These are phyloP conservation scores for Neonectria neomacrospora DNA, from an alignment of 2,329 filamentous ascomycete genomes.

Conservation along the genomic window DNA sequence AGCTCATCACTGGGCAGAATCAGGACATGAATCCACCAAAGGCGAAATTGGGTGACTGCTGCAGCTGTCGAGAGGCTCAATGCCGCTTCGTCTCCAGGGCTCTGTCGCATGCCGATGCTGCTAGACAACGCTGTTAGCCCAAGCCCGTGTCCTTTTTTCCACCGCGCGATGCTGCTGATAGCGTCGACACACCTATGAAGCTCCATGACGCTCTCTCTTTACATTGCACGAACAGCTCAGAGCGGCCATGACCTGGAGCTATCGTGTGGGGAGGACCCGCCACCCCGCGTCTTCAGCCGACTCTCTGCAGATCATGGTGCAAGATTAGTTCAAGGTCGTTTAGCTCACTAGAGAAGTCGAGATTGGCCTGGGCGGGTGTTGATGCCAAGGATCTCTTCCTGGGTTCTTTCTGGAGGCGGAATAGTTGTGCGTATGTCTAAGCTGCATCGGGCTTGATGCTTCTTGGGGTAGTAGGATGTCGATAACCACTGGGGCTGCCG, in stretches of 20 bases:
- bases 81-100: neutral
- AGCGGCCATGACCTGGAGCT: no score
- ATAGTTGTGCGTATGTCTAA: neutral
- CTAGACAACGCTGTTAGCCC: neutral
- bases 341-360: neutral
- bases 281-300: slow-evolving; percentile 10
- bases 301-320: slow-evolving; percentile 14
- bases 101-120: neutral
- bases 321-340: neutral
- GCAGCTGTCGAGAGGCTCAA: neutral
- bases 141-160: neutral
- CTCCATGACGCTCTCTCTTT: neutral
- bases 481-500: neutral
- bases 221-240: neutral
- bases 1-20: neutral
- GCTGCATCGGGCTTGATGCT: neutral
- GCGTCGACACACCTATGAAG: neutral
- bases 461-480: neutral
- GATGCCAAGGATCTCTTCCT: neutral
- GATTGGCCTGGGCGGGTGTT: neutral
- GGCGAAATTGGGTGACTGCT: neutral
- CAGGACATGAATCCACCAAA: slow-evolving; percentile 12
- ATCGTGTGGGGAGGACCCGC: slow-evolving; percentile 13
- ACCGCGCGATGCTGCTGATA: neutral
- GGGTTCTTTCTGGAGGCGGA: neutral